Evolutionary conservation across 768 basidiomycete species (phyloP).

Genomic region (Leccinum aurantiacum): DNA sequence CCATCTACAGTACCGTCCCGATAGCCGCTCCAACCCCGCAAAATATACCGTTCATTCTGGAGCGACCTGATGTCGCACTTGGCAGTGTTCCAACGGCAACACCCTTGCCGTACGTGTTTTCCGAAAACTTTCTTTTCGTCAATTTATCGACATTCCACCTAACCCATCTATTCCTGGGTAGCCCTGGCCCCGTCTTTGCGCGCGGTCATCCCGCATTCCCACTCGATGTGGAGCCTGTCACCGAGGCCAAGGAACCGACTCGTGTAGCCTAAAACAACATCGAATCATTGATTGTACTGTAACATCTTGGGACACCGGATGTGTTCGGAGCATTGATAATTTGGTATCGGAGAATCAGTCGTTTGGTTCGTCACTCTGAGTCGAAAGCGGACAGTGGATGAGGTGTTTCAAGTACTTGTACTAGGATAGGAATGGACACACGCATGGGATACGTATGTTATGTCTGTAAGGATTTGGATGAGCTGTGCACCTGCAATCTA

Average conservation of each 20-base stretch:
- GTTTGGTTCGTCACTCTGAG: neutral
- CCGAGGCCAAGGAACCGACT: neutral
- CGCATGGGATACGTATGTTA: neutral
- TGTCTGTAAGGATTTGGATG: neutral
- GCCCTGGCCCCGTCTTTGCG: neutral
- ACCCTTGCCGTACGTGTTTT: neutral
- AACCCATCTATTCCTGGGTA: neutral
- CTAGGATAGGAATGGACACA: neutral
- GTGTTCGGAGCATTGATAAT: no score
- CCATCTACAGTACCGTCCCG: neutral
- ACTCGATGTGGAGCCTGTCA: neutral
- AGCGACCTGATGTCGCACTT: neutral
- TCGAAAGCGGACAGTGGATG: neutral
- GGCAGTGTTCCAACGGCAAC: no score
- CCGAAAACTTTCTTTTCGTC: neutral
- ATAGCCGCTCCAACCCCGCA: neutral
- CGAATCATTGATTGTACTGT: neutral
- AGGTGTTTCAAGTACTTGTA: neutral
- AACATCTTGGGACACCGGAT: neutral
- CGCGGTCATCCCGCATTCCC: neutral
- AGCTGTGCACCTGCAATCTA: no score
- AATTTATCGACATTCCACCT: neutral
- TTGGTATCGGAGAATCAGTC: neutral
- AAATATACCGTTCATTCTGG: neutral
- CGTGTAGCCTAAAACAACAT: neutral